Evolutionary conservation across 2,329 filamentous ascomycete species (phyloP).

Genomic region (Talaromyces piceae): DNA sequence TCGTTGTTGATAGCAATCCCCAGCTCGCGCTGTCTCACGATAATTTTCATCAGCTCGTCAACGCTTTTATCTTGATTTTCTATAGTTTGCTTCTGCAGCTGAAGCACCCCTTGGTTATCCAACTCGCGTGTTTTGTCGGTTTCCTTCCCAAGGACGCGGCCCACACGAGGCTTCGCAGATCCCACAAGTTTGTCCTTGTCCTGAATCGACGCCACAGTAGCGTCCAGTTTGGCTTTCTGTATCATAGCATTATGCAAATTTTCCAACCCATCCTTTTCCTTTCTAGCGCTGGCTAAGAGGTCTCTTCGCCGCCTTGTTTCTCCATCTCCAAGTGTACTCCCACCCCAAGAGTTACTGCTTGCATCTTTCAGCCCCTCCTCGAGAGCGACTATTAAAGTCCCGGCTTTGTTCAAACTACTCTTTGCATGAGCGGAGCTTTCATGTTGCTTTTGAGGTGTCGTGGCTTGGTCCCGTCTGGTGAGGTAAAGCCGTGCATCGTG

Average conservation of each 20-base stretch:
- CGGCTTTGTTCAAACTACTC: constrained; percentile 50
- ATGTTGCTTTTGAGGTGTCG: constrained; percentile 53
- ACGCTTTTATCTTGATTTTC: constrained; percentile 55
- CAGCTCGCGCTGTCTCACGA: constrained; percentile 54
- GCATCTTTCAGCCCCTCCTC: constrained; percentile 49
- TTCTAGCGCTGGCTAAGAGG: constrained; percentile 49
- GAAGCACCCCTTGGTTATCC: constrained; percentile 57
- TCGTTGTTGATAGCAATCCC: constrained; percentile 57
- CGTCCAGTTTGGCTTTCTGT: constrained; percentile 41
- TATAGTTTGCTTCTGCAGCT: constrained; percentile 57
- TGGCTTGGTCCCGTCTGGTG: constrained; percentile 54
- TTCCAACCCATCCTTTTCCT: constrained; percentile 57
- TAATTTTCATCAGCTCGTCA: constrained; percentile 51
- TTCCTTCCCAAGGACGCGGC: constrained; percentile 48
- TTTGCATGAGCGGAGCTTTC: constrained; percentile 57
- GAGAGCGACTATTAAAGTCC: constrained; percentile 47
- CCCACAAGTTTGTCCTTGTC: constrained; percentile 40
- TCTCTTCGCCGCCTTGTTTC: constrained; percentile 54
- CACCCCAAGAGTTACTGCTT: constrained; percentile 20
- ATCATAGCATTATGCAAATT: constrained; percentile 53
- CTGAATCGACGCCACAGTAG: constrained; percentile 39
- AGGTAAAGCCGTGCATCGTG: constrained; percentile 53
- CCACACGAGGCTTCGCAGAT: constrained; percentile 31
- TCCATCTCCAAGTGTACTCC: constrained; percentile 48
- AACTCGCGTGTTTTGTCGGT: constrained; percentile 55